These are phyloP conservation scores for Cercospora sesami DNA, from an alignment of 2,329 filamentous ascomycete species.

Conservation along the genomic window DNA sequence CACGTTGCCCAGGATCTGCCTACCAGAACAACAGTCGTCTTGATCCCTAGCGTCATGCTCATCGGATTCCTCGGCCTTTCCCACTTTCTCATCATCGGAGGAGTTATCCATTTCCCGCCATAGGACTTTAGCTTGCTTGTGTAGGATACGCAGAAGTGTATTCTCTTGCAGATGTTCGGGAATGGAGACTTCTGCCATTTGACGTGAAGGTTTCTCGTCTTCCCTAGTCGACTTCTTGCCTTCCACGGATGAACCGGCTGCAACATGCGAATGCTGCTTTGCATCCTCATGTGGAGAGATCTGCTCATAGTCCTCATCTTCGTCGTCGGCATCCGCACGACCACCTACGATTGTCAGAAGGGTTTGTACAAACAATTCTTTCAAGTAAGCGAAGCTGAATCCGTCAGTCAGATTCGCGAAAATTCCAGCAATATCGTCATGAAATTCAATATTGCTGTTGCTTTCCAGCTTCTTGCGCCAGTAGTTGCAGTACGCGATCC, in stretches of 20 bases:
- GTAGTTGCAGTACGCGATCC: conserved; percentile 61
- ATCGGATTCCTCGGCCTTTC: background rate
- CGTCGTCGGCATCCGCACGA: conserved; percentile 26
- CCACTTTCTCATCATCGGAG: conserved; percentile 23
- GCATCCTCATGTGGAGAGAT: conserved; percentile 17
- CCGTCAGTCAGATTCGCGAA: conserved; percentile 61
- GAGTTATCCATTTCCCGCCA: conserved; percentile 33
- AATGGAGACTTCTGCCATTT: conserved; percentile 24
- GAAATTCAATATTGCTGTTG: conserved; percentile 55
- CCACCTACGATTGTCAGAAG: conserved; percentile 54
- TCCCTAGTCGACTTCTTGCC: conserved; percentile 3
- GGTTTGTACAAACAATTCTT: conserved; percentile 66
- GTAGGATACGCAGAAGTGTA: conserved; percentile 27
- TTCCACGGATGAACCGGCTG: background rate
- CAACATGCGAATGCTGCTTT: conserved; percentile 17
- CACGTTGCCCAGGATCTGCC: background rate
- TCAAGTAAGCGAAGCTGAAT: conserved; percentile 68
- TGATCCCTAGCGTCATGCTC: background rate
- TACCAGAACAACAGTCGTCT: background rate
- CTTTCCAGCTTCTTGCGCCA: conserved; percentile 60
- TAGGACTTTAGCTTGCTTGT: conserved; percentile 27
- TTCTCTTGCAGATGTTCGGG: conserved; percentile 27
- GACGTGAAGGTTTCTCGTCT: conserved; percentile 7
- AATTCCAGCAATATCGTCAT: conserved; percentile 40
- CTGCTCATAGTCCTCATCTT: conserved; percentile 21